Percentiles rank a stretch among this genome's conserved stretches.
These are phyloP conservation scores for Neonothopanus nambi DNA, from an alignment of 1,284 basidiomycete species.

Conservation along the genomic window DNA sequence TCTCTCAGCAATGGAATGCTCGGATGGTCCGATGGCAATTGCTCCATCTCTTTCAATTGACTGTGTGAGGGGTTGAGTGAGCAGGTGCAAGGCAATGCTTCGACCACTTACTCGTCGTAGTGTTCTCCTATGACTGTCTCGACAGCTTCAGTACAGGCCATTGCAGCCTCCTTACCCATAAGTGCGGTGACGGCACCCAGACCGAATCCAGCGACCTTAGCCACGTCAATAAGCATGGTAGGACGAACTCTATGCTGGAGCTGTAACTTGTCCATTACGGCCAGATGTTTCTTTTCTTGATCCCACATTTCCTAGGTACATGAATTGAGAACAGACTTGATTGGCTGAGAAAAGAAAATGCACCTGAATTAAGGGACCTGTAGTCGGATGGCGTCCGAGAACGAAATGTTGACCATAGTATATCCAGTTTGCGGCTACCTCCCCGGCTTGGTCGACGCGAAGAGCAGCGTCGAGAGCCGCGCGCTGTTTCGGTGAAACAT, in stretches of 20 bases:
- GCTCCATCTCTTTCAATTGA: conserved; percentile 72
- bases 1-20: conserved; percentile 77
- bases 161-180: conserved; percentile 91
- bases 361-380: conserved; percentile 79
- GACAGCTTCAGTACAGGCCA: conserved; percentile 98
- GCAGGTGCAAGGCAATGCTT: background rate
- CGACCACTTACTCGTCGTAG: conserved; percentile 89
- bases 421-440: conserved; percentile 92
- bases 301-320: conserved; percentile 88
- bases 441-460: conserved; percentile 90
- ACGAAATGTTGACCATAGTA: conserved; percentile 83
- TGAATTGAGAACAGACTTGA: conserved; percentile 8
- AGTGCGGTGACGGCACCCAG: conserved; percentile 86
- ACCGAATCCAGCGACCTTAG: conserved; percentile 83
- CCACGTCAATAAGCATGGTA: conserved; percentile 81
- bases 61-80: conserved; percentile 44
- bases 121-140: conserved; percentile 98
- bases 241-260: conserved; percentile 85
- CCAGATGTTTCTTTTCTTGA: conserved; percentile 91
- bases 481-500: conserved; percentile 49
- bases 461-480: conserved; percentile 62
- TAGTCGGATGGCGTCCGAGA: conserved; percentile 59
- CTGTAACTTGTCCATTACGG: conserved; percentile 83
- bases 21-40: conserved; percentile 66
- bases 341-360: conserved; percentile 22